Evolutionary conservation across 225 moss, liverwort and hornwort genomes (phyloP), one percentile per base, ranked within the genome.

Genomic region (Polytrichum formosum): DNA sequence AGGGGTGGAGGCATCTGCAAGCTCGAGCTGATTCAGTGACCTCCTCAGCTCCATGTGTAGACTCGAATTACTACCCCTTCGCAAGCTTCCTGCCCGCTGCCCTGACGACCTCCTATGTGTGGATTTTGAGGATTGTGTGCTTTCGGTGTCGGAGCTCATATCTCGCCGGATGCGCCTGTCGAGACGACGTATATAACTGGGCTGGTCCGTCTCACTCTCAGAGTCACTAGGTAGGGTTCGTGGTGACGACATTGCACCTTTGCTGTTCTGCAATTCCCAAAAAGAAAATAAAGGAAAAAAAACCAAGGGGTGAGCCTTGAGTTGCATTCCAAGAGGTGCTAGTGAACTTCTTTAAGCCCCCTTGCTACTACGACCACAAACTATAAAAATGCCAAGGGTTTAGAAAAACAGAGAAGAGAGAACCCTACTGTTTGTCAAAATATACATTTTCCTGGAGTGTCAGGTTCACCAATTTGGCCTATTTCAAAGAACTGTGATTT

Each of bases 171-270:
- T 22, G 77, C 79, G 80, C 53, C 84, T 70, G 2, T 82, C 84
- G 4, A 79, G 58, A 26, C 77, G 67, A 53, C 75, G 67, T 59
- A 77, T 54, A 23, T 79, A 84, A 37, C 81, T 79, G 5, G 87
- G 87, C 46, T 46, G 46, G 63, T 88, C 87, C 21, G 76, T 68
- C 66, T 88, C 87, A n/a, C 79, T 82, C 77, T 88, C 87, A 0
- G 87, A 88, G 56, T 88, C 87, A 7, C 84, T 84, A 18, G 82
- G 79, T 1, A 73, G 75, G 20, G 79, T 53, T n/a, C 77, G 84
- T 0, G 79, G 28, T 7, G 80, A 72, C 5, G 79, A 78, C 58
- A 70, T 56, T 66, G 63, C 20, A 0, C 84, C 71, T 33, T 75
- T 68, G 29, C 82, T 72, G 33, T 74, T 82, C 23, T 84, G 58